These are phyloP conservation scores for Skeletonema tropicum DNA, from an alignment of 108 stramenopile species.

Conservation along the genomic window DNA sequence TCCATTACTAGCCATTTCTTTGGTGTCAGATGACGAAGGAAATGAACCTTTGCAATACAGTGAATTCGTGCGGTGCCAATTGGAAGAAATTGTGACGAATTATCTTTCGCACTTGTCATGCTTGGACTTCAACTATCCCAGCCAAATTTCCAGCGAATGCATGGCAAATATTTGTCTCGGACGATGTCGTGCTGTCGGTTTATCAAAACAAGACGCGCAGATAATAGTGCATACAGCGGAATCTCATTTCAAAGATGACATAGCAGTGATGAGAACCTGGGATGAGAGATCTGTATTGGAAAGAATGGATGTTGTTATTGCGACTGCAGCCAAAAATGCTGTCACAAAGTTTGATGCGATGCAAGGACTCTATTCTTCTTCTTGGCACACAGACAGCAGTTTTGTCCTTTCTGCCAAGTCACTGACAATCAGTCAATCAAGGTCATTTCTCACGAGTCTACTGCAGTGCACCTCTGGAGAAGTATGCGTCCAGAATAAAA, in stretches of 20 bases:
- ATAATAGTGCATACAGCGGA: slow-evolving; percentile 53
- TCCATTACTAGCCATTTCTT: slow-evolving; percentile 23
- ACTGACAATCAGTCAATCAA: slow-evolving; percentile 8
- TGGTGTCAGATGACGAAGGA: slow-evolving; percentile 8
- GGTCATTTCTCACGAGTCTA: background rate
- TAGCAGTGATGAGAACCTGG: slow-evolving; percentile 17
- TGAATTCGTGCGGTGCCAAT: background rate
- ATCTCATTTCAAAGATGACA: slow-evolving; percentile 52
- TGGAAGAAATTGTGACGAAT: slow-evolving; percentile 55
- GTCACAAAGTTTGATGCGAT: slow-evolving; percentile 14
- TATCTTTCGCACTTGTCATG: slow-evolving; percentile 62
- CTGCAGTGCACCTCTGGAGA: slow-evolving; percentile 1
- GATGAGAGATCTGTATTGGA: slow-evolving; percentile 19
- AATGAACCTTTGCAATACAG: background rate
- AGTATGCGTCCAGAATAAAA: background rate
- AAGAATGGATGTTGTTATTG: slow-evolving; percentile 21
- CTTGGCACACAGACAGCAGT: background rate
- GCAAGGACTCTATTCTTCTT: background rate
- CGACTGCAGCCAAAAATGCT: slow-evolving; percentile 17
- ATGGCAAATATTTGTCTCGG: slow-evolving; percentile 66
- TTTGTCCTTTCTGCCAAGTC: background rate
- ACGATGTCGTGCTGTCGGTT: slow-evolving; percentile 55
- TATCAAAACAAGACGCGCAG: slow-evolving; percentile 55
- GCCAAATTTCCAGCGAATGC: slow-evolving; percentile 62
- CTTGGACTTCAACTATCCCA: slow-evolving; percentile 64